A percentile compares a stretch with the other conserved stretches of the same genome.
Conservation (phyloP, 2,329 filamentous ascomycete species). For the Lasiodiplodia hormozganensis region DNA sequence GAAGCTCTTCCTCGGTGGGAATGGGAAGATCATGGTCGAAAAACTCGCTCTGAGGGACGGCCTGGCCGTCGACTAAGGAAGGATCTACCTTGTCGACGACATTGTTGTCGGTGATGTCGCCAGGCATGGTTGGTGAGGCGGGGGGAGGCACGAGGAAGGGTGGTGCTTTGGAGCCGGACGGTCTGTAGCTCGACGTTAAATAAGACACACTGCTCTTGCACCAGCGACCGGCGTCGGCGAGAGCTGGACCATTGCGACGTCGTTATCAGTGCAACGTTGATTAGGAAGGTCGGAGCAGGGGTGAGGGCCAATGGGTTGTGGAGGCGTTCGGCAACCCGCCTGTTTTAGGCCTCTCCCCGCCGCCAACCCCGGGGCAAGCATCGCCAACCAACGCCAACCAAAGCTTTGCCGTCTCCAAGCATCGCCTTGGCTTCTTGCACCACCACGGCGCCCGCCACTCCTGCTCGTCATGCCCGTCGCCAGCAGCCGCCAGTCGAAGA, state of each 20-base stretch:
- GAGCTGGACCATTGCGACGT: slow-evolving; percentile 6
- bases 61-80: slow-evolving; percentile 40
- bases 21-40: slow-evolving; percentile 34
- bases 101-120: slow-evolving; percentile 33
- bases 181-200: background rate
- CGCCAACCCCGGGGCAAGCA: slow-evolving; percentile 9
- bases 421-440: background rate
- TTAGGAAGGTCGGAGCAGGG: slow-evolving; percentile 7
- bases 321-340: background rate
- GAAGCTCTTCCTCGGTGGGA: slow-evolving; percentile 45
- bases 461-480: background rate
- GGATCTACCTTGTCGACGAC: slow-evolving; percentile 42
- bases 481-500: background rate
- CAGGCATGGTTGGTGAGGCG: slow-evolving; percentile 29
- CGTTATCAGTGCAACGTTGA: slow-evolving; percentile 14
- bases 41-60: slow-evolving; percentile 44
- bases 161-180: background rate
- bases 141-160: background rate
- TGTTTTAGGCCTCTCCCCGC: background rate
- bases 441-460: background rate
- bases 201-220: background rate
- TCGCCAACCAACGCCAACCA: slow-evolving; percentile 1
- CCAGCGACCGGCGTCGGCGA: background rate
- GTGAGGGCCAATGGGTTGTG: background rate
- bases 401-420: slow-evolving; percentile 9